Conservation (phyloP, 352 stramenopile genomes). For the Thalassiosira delicatula region DNA sequence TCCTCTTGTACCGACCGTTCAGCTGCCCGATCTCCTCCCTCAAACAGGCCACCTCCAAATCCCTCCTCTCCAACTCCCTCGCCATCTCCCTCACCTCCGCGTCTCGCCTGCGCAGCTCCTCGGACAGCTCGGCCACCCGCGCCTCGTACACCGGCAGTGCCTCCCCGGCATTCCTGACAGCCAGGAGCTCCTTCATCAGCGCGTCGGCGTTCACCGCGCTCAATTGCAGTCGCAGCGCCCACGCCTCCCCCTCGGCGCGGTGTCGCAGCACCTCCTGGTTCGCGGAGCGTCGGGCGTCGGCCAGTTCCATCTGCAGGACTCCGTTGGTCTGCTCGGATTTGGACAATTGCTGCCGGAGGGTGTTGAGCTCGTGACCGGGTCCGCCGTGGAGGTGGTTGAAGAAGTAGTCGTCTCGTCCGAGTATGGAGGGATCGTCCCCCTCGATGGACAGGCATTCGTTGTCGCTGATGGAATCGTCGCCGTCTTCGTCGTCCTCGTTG, state of each 20-base stretch:
- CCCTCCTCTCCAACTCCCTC: neutral
- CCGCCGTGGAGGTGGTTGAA: neutral
- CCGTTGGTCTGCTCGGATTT: neutral
- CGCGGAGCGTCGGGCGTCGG: neutral
- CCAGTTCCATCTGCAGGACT: constrained; percentile 6
- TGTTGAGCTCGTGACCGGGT: neutral
- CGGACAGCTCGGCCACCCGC: neutral
- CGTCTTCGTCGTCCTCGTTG: neutral
- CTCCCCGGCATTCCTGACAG: neutral
- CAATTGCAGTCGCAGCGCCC: neutral
- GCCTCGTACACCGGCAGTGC: constrained; percentile 6
- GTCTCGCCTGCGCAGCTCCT: constrained; percentile 3
- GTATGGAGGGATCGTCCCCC: neutral
- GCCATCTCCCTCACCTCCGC: constrained; percentile 5
- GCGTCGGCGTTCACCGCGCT: neutral
- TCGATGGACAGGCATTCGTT: constrained; percentile 2
- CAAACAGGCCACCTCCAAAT: constrained; percentile 15
- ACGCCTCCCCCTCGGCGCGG: neutral
- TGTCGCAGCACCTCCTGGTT: neutral
- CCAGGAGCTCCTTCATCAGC: neutral
- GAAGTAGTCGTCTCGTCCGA: constrained; percentile 1
- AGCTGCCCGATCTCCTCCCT: constrained; percentile 7
- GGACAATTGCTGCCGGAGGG: neutral
- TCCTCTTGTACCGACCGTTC: neutral
- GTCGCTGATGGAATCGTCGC: neutral